These are phyloP conservation scores for Penicillium taxi DNA, from an alignment of 495 filamentous ascomycete genomes.

Conservation along the genomic window DNA sequence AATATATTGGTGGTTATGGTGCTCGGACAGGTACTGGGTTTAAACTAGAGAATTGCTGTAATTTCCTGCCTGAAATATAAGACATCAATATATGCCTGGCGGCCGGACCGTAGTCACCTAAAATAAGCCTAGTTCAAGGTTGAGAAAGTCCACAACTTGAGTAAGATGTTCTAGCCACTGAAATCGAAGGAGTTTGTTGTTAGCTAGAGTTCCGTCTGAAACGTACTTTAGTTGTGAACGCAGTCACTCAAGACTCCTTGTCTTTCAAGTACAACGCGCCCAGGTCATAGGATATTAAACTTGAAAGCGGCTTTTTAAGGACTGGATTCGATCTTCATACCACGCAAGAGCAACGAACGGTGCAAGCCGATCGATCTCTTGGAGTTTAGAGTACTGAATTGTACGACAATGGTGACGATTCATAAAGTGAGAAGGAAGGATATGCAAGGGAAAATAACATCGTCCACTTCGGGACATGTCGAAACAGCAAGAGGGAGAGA, in stretches of 20 bases:
- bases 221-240: slow-evolving; percentile 34
- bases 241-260: slow-evolving; percentile 25
- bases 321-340: too few species aligned
- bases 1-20: slow-evolving; percentile 34
- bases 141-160: slow-evolving; percentile 31
- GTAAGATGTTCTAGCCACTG: slow-evolving; percentile 32
- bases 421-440: slow-evolving; percentile 9
- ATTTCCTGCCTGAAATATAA: too few species aligned
- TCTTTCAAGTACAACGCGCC: slow-evolving; percentile 32
- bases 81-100: too few species aligned
- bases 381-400: slow-evolving; percentile 6
- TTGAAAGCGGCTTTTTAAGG: slow-evolving; percentile 13
- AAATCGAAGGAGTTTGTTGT: slow-evolving; percentile 22
- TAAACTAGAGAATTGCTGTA: too few species aligned
- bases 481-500: slow-evolving; percentile 16
- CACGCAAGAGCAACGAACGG: slow-evolving; percentile 9
- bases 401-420: slow-evolving; percentile 11
- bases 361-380: slow-evolving; percentile 14
- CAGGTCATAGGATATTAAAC: slow-evolving; percentile 28
- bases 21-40: too few species aligned
- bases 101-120: too few species aligned
- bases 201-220: slow-evolving; percentile 21
- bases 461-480: slow-evolving; percentile 15
- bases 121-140: slow-evolving; percentile 32
- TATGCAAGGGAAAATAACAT: slow-evolving; percentile 13